These are phyloP conservation scores for Zygosaccharomyces sapae DNA, from an alignment of 1,139 yeast species.

Conservation along the genomic window DNA sequence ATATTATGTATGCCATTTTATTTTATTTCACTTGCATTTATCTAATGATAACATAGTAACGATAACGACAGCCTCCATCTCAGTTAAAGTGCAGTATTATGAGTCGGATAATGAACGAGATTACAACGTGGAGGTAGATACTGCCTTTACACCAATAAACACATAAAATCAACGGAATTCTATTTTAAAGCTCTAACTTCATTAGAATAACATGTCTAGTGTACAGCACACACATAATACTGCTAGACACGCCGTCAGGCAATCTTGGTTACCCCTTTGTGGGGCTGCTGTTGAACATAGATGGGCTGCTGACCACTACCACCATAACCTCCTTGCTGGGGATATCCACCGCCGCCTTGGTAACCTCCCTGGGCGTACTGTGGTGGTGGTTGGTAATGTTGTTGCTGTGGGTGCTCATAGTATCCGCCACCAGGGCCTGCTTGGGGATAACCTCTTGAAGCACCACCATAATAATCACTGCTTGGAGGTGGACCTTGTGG, in stretches of 20 bases:
- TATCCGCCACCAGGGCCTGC: constrained; percentile 6
- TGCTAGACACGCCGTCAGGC: constrained; percentile 67
- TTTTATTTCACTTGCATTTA: neutral
- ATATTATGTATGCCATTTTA: neutral
- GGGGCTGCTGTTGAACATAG: constrained; percentile 58
- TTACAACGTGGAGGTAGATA: constrained; percentile 1
- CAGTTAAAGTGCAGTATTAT: constrained; percentile 38
- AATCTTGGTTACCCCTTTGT: constrained; percentile 42
- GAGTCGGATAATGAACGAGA: neutral
- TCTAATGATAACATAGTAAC: too few species aligned
- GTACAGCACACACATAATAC: constrained; percentile 74
- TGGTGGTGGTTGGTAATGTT: constrained; percentile 12
- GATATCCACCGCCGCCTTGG: constrained; percentile 24
- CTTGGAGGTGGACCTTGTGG: constrained; percentile 15
- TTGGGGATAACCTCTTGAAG: constrained; percentile 13
- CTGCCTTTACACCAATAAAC: neutral
- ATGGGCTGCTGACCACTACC: constrained; percentile 57
- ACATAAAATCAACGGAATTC: neutral
- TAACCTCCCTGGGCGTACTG: constrained; percentile 20
- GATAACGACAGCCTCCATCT: constrained; percentile 38
- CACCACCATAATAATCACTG: constrained; percentile 7
- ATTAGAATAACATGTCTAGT: constrained; percentile 58
- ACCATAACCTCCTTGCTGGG: constrained; percentile 38
- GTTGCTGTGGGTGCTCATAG: constrained; percentile 16
- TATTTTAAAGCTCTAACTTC: neutral